Percentiles rank a stretch among this genome's conserved stretches.
phyloP scores from a whole-genome alignment of 208 protist species.

The Lotmaria passim region DNA sequence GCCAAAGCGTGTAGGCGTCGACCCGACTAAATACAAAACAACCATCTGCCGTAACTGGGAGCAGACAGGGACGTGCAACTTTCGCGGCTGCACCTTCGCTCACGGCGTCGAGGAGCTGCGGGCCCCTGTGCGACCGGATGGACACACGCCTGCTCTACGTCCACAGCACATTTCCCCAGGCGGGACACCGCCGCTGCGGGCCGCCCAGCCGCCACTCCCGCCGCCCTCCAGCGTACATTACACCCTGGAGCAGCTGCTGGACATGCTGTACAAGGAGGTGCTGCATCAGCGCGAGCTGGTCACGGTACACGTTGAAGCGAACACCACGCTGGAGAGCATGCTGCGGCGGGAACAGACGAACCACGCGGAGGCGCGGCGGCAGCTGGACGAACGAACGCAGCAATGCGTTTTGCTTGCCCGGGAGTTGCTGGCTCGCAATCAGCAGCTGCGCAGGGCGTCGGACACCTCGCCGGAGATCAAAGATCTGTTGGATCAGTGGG shows the following conservation, averaged over 20 bases:
- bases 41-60: constrained; percentile 88
- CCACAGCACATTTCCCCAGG: constrained; percentile 37
- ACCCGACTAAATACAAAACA: constrained; percentile 87
- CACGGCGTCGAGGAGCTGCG: constrained; percentile 85
- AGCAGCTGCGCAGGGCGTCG: constrained; percentile 34
- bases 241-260: constrained; percentile 70
- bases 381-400: constrained; percentile 49
- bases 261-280: constrained; percentile 72
- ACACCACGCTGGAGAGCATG: constrained; percentile 69
- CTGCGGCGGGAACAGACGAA: constrained; percentile 62
- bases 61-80: constrained; percentile 65
- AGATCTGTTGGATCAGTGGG: constrained; percentile 35
- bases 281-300: constrained; percentile 61
- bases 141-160: constrained; percentile 43
- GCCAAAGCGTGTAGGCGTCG: constrained; percentile 63
- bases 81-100: constrained; percentile 84
- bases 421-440: constrained; percentile 36
- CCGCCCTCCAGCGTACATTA: constrained; percentile 21
- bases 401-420: constrained; percentile 33
- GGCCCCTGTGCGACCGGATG: constrained; percentile 46
- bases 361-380: constrained; percentile 43
- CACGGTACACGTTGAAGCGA: constrained; percentile 68
- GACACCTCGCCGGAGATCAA: constrained; percentile 26
- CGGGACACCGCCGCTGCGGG: constrained; percentile 46
- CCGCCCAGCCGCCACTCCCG: constrained; percentile 25